Evolutionary conservation across 2,329 filamentous ascomycete genomes (phyloP), one percentile per base, ranked within the genome.

Genomic region (Fusarium secorum): DNA sequence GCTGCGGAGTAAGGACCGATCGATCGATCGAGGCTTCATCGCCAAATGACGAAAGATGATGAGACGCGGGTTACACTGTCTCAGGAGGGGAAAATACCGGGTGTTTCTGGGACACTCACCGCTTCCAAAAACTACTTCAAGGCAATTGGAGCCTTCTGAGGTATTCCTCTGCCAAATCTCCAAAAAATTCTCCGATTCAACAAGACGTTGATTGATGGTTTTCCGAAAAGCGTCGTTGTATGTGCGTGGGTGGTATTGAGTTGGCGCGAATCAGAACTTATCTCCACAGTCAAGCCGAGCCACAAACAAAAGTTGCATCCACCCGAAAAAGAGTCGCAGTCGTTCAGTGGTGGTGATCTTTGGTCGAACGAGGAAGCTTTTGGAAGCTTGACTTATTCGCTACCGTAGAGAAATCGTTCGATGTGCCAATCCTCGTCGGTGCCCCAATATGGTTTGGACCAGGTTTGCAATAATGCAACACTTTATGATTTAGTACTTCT

Each of bases 11-110:
- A 52, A 58, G 55, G 60, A 70, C 68, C 68, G 76, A 79, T 79
- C 78, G 78, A 79, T 79, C 78, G 78, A 79, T 78, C 77, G 76
- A 71, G 48, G 64, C 56, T 53, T 68, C 59, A 63, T 73, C 64
- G 67, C 71, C 60, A 75, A 62, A 73, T 76, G 74, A 75, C 74
- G 68, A 75, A 67, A 70, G 39, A 60, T 68, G 66, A 66, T 64
- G 56, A 59, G 52, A 63, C 32, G 51, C 39, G 42, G 44, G 61
- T 62, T 46, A 57, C 62, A 53, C 54, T 28, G 54, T 60, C 53
- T 51, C 33, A 70, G 62, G 35, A 18, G 28, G 58, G 69, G 22
- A 58, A 49, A 66, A 70, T 36, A 24, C 32, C 42, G 26, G 61
- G 45, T 59, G 59, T 60, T 59, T 38, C 35, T 71, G 26, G 54